Percentiles rank a stretch among this genome's conserved stretches.
phyloP scores from a whole-genome alignment of 139 green algal species.

The Coelastrella sp. region DNA sequence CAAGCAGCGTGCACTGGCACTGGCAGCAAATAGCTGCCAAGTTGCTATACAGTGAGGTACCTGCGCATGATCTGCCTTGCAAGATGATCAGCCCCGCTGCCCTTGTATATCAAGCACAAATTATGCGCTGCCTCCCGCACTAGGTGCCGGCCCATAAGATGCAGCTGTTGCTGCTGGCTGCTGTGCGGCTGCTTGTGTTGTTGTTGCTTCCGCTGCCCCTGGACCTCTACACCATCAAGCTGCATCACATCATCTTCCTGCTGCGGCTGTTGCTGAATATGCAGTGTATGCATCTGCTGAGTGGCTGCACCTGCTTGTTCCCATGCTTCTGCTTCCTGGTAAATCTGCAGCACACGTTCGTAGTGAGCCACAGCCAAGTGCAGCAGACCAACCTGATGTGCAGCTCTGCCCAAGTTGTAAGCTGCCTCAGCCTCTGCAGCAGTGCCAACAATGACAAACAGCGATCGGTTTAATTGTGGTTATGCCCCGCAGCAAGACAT shows the following conservation, averaged over 20 bases:
- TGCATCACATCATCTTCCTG: slow-evolving; percentile 49
- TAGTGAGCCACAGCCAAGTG: slow-evolving; percentile 75
- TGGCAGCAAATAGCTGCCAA: neutral
- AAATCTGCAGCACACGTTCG: slow-evolving; percentile 33
- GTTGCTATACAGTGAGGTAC: slow-evolving; percentile 70
- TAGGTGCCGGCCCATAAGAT: slow-evolving; percentile 50
- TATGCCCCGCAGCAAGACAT: too few relatives aligned
- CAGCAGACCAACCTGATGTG: slow-evolving; percentile 82
- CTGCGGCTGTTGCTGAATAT: slow-evolving; percentile 14
- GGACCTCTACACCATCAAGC: neutral
- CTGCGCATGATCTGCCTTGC: slow-evolving; percentile 72
- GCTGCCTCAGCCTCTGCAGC: slow-evolving; percentile 26
- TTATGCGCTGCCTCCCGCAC: slow-evolving; percentile 85
- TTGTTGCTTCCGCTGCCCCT: slow-evolving; percentile 9
- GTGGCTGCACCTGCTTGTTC: slow-evolving; percentile 1
- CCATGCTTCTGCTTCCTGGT: neutral
- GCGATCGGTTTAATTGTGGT: neutral
- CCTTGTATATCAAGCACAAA: slow-evolving; percentile 78
- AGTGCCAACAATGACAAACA: neutral
- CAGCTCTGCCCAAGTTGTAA: slow-evolving; percentile 90
- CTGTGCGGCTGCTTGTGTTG: neutral
- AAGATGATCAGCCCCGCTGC: slow-evolving; percentile 71
- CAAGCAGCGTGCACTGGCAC: neutral
- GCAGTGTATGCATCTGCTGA: neutral
- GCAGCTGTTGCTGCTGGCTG: neutral